phyloP scores from a whole-genome alignment of 2,329 filamentous ascomycete species.

The Colletotrichum sp. region DNA sequence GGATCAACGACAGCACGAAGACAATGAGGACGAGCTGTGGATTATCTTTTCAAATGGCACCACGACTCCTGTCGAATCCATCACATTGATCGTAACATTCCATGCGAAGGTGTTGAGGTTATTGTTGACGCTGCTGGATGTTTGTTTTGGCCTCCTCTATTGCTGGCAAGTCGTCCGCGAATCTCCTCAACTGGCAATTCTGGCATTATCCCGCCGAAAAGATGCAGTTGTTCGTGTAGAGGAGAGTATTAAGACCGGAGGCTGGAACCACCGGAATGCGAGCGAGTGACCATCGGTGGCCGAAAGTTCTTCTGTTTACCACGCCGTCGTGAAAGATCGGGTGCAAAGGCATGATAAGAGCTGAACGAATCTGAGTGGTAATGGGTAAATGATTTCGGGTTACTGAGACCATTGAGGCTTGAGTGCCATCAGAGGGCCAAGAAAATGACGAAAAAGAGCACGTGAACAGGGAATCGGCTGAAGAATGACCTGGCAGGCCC shows the following conservation, averaged over 20 bases:
- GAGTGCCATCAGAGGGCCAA: background rate
- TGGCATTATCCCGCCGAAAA: background rate
- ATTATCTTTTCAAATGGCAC: background rate
- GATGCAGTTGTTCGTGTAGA: background rate
- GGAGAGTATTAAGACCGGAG: background rate
- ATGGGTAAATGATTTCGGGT: background rate
- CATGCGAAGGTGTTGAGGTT: background rate
- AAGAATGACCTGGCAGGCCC: background rate
- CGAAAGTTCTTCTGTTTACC: background rate
- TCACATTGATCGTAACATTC: background rate
- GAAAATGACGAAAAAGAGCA: background rate
- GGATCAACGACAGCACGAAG: background rate
- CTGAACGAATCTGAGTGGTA: background rate
- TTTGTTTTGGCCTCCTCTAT: no score
- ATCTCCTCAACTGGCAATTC: background rate
- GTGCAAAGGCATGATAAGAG: background rate
- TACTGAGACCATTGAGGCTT: background rate
- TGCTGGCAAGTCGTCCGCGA: background rate
- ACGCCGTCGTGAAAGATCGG: background rate
- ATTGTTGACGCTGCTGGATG: background rate
- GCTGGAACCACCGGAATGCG: background rate
- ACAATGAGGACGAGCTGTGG: background rate
- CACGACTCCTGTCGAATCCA: background rate
- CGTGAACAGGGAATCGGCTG: background rate
- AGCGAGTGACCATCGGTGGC: background rate